Evolutionary conservation across 768 basidiomycete species (phyloP), one percentile per base, ranked within the genome.

Genomic region (Myochromella boudieri): DNA sequence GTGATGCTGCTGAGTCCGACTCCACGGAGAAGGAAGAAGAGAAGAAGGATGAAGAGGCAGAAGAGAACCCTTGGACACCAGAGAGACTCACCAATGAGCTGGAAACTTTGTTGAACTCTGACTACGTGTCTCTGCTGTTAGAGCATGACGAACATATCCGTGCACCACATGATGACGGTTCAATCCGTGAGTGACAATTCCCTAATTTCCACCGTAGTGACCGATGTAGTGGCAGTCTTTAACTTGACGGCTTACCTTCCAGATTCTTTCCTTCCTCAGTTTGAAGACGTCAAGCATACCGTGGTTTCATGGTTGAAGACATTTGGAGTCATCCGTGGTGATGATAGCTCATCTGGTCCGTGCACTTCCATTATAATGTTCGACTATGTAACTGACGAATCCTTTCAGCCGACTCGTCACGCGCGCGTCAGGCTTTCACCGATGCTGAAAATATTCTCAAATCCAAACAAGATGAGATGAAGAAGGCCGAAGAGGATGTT

Each of bases 161-260:
- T 4, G 63, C 76, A 2, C 70, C 77, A 4, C 61, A 68, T 3
- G 68, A 46, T 9, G 47, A 76, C 29, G 69, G 66, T 28, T 77
- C 80, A 1, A 56, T 82, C 41, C 59, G 91, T 93, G 61, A 69
- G 85, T 75, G 11, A 2, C 28, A 10, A 31, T 22, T 15, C 27
- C 22, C 22, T 22, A 15, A 14, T n/a, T 17, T 38, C 4, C 38
- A 5, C 33, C 41, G 27, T 46, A 29, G 37, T 42, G 39, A 29
- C 48, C 44, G n/a, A 31, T 12, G 24, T 6, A 22, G 11, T 21
- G 2, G 2, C 59, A 97, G 95, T 94, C 24, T 91, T 87, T 63
- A 78, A 91, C 36, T 53, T 92, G 26, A 72, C 84, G 20, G 76
- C 86, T 14, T 97, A 97, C 67, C 74, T 98, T 31, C 95, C 95